Base-by-base conservation (phyloP, 805 yeast genomes). In the Brettanomyces sp. region DNA sequence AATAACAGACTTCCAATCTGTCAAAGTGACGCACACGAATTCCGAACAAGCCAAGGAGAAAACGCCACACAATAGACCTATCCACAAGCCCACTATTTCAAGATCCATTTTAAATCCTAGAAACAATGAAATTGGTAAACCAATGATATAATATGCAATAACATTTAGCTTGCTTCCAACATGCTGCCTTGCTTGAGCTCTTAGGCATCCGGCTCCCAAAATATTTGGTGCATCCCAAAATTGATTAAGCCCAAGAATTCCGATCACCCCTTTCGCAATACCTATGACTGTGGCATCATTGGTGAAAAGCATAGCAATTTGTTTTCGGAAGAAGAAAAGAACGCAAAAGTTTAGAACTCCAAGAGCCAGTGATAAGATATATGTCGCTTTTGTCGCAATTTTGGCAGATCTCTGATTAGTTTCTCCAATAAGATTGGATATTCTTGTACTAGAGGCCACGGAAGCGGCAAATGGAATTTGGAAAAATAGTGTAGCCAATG, bases 351-450 rank as follows among this genome's bases (percentile, higher is more conserved):
- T 50, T 42, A 46, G 41, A 3, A 45, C 9, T n/a, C 52, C 49
- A 34, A 51, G 21, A 13, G 33, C 18, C 1, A 50, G n/a, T 28
- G 51, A 43, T n/a, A 52, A 25, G 3, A 25, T 21, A 43, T 44
- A 46, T 23, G 50, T 45, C 11, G 49, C 51, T 18, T 46, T 50
- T 2, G 50, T 46, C 18, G 56, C 45, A 9, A 41, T 39, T 5
- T 36, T 47, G 12, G 57, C 53, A 22, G 51, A 49, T 4, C 14
- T 25, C 41, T 47, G 42, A 24, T 39, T 41, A 4, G 52, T 51
- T 2, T 83, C 82, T 21, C 89, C 89, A 45, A 82, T 69, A 49
- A 67, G 77, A 69, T 81, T 79, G 3, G 87, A 87, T n/a, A 81
- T 73, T 60, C 87, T 71, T 1, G 87, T 80, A n/a, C 85, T 74